Percentiles rank a stretch among this genome's conserved stretches.
These are phyloP conservation scores for Plasmodium falciparum DNA, from an alignment of 169 alveolate genomes.

Conservation along the genomic window DNA sequence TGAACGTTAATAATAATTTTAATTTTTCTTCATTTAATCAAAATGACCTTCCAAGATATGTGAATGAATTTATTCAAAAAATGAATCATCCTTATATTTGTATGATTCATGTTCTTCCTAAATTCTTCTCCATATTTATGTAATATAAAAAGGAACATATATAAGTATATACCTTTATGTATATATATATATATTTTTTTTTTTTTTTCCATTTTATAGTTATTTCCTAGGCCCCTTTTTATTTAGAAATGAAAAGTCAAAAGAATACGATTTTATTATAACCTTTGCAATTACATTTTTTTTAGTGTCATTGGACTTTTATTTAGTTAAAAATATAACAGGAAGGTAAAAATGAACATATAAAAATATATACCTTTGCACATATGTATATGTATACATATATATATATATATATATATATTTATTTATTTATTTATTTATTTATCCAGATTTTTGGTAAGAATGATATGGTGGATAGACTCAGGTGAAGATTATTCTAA, in stretches of 20 bases:
- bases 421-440: not conserved
- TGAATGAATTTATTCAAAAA: slow-evolving; percentile 18
- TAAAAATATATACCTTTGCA: not conserved
- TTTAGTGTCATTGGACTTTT: slow-evolving; percentile 74
- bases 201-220: slow-evolving; percentile 36
- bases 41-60: slow-evolving; percentile 25
- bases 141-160: slow-evolving; percentile 10
- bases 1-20: slow-evolving; percentile 29
- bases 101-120: slow-evolving; percentile 50
- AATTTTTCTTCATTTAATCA: not conserved
- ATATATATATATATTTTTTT: not conserved
- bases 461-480: slow-evolving; percentile 78
- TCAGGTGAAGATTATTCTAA: slow-evolving; percentile 60
- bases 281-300: slow-evolving; percentile 70
- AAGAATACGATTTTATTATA: slow-evolving; percentile 69
- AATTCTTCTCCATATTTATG: slow-evolving; percentile 33
- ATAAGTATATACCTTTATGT: not conserved
- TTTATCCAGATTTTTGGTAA: slow-evolving; percentile 56
- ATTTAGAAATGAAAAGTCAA: slow-evolving; percentile 52
- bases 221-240: slow-evolving; percentile 67
- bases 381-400: slow-evolving; percentile 1
- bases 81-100: slow-evolving; percentile 70
- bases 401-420: not conserved
- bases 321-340: slow-evolving; percentile 75
- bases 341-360: slow-evolving; percentile 46